Evolutionary conservation across 2,329 filamentous ascomycete genomes (phyloP).

Genomic region (Apiospora malaysiana): DNA sequence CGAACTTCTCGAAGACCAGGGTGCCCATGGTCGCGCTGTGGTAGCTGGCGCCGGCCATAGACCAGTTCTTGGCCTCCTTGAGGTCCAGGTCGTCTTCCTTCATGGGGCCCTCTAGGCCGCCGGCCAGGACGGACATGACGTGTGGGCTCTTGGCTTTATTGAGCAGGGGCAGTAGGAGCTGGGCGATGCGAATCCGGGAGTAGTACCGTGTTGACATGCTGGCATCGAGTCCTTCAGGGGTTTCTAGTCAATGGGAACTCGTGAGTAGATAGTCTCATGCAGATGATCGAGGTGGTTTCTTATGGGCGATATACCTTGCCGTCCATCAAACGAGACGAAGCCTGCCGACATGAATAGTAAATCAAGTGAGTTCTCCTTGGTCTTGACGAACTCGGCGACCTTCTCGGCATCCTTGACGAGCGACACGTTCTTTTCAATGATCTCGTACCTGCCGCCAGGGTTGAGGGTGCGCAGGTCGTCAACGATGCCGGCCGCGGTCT

Average conservation of each 20-base stretch:
- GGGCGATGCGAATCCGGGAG: conserved; percentile 55
- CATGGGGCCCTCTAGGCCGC: conserved; percentile 53
- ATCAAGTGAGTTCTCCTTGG: conserved; percentile 41
- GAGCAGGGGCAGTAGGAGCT: conserved; percentile 58
- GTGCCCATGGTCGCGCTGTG: conserved; percentile 55
- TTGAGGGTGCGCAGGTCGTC: conserved; percentile 6
- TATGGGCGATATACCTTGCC: conserved; percentile 29
- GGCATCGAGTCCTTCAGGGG: conserved; percentile 57
- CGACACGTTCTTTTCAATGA: conserved; percentile 41
- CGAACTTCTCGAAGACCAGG: conserved; percentile 53
- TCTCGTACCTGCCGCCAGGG: conserved; percentile 32
- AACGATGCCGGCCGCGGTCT: not conserved
- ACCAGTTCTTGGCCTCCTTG: conserved; percentile 39
- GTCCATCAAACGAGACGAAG: conserved; percentile 33
- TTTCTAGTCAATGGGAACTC: conserved; percentile 42
- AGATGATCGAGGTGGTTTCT: not conserved
- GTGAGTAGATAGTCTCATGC: not conserved
- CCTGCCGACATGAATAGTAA: conserved; percentile 46
- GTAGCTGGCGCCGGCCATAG: conserved; percentile 44
- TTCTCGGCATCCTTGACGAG: conserved; percentile 42
- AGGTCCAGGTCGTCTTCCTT: conserved; percentile 50
- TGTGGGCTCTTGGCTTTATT: conserved; percentile 44
- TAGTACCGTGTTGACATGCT: conserved; percentile 57
- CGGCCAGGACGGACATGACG: conserved; percentile 57
- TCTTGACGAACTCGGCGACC: conserved; percentile 38